Evolutionary conservation across 148 eudicot species (phyloP).

Genomic region (Dysphania ambrosioides): DNA sequence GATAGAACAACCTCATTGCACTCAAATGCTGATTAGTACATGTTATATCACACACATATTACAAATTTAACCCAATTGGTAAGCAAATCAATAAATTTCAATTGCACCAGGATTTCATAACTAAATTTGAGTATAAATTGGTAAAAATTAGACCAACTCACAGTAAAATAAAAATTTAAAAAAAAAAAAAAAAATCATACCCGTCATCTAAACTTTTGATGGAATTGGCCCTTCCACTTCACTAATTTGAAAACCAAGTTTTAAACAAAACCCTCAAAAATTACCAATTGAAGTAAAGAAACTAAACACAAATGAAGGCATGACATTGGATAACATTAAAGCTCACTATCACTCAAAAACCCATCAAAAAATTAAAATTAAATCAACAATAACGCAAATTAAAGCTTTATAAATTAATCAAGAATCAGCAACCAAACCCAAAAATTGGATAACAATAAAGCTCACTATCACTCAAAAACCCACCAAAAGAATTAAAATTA

Average conservation of each 20-base stretch:
- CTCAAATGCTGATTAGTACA: no score
- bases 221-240: not conserved
- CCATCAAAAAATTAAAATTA: not conserved
- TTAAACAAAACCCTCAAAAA: not conserved
- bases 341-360: not conserved
- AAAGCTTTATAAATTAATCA: not conserved
- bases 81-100: not conserved
- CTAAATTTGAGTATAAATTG: not conserved
- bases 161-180: not conserved
- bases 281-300: no score
- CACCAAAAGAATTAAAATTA: not conserved
- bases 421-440: not conserved
- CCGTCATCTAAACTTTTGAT: slow-evolving; percentile 16
- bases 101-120: not conserved
- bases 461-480: not conserved
- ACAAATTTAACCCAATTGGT: not conserved
- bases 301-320: no score
- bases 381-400: not conserved
- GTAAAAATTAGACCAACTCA: not conserved
- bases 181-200: not conserved
- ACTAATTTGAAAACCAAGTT: slow-evolving; percentile 6
- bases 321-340: not conserved
- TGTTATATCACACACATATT: no score
- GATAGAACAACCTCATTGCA: not conserved
- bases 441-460: slow-evolving; percentile 1